Evolutionary conservation across 495 filamentous ascomycete genomes (phyloP).

Genomic region (Mycothermus thermophilus): DNA sequence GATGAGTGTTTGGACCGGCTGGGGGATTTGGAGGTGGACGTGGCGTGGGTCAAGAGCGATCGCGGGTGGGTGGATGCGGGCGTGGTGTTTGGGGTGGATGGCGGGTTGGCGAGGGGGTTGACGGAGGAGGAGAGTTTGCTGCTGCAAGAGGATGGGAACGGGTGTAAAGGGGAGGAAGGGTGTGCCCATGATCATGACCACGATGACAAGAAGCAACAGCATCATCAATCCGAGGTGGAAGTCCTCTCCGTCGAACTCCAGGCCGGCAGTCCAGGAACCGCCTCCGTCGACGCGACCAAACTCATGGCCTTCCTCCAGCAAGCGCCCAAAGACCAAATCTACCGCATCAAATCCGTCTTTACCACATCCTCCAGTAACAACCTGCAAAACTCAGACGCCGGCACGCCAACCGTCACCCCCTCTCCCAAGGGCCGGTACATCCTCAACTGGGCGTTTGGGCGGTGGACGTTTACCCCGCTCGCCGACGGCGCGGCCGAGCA

Average conservation of each 20-base stretch:
- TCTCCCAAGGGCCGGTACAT: constrained; percentile 44
- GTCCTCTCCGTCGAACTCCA: constrained; percentile 63
- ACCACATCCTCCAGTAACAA: constrained; percentile 31
- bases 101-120: constrained; percentile 52
- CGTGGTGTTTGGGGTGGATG: constrained; percentile 78
- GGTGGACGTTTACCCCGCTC: constrained; percentile 74
- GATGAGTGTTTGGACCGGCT: constrained; percentile 75
- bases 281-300: constrained; percentile 49
- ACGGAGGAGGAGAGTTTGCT: constrained; percentile 15
- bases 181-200: constrained; percentile 14
- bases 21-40: constrained; percentile 70
- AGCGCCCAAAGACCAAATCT: constrained; percentile 81
- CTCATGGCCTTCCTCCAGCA: constrained; percentile 51
- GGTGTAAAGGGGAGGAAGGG: constrained; percentile 14
- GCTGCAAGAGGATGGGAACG: not conserved
- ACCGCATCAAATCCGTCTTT: constrained; percentile 85
- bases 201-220: constrained; percentile 21
- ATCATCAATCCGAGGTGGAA: constrained; percentile 77
- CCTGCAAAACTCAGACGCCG: constrained; percentile 48
- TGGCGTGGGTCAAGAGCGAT: constrained; percentile 68
- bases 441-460: constrained; percentile 93
- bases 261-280: constrained; percentile 13
- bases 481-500: constrained; percentile 30
- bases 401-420: constrained; percentile 11
- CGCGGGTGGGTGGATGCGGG: constrained; percentile 59